phyloP scores from a whole-genome alignment of 805 yeast species.

The Saccharomycopsis javanensis region DNA sequence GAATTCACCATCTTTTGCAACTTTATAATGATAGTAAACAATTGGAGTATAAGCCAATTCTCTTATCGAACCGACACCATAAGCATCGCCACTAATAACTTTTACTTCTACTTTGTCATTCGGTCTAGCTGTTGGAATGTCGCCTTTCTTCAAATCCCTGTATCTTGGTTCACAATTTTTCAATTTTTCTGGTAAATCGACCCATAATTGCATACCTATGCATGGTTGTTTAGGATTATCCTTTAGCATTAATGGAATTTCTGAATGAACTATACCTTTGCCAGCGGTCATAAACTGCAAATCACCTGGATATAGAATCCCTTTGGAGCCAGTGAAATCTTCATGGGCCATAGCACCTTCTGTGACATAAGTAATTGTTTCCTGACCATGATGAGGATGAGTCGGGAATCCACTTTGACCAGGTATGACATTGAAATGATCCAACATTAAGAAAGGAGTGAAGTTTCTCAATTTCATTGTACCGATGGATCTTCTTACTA shows the following conservation, averaged over 20 bases:
- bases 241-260: constrained; percentile 60
- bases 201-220: constrained; percentile 81
- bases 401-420: constrained; percentile 73
- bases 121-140: constrained; percentile 53
- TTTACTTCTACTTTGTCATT: constrained; percentile 55
- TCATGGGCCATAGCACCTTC: constrained; percentile 69
- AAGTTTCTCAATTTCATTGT: constrained; percentile 58
- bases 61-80: constrained; percentile 64
- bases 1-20: constrained; percentile 57
- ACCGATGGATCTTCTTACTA: constrained; percentile 75
- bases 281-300: constrained; percentile 94
- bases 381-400: constrained; percentile 78
- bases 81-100: constrained; percentile 69
- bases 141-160: constrained; percentile 38
- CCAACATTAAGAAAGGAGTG: constrained; percentile 74
- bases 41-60: constrained; percentile 80
- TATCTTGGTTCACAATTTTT: constrained; percentile 65
- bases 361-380: constrained; percentile 61
- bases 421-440: constrained; percentile 58
- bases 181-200: constrained; percentile 59
- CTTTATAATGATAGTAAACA: constrained; percentile 55
- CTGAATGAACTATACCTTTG: constrained; percentile 75
- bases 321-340: constrained; percentile 77
- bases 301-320: constrained; percentile 71
- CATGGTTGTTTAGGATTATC: constrained; percentile 40